Base-by-base conservation (phyloP, 441 rosid genomes). In the Brassica balearica region DNA sequence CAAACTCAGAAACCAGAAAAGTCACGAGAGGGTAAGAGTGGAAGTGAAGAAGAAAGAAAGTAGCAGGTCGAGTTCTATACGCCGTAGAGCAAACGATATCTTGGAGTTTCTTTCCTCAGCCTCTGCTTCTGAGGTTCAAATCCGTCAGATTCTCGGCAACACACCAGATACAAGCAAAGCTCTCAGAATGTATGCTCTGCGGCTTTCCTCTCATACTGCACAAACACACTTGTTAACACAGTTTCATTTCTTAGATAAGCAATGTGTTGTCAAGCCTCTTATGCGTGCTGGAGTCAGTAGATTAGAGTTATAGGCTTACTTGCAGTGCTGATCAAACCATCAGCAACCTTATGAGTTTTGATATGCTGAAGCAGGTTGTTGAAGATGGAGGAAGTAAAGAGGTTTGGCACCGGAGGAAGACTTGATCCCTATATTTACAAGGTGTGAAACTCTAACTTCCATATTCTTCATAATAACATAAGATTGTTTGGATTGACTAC, bases 81-180 rank as follows among this genome's bases (percentile, higher is more conserved):
- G 83, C 68, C 84, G 86, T 73, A 87, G 83, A 82, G 96, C 97
- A 22, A 90, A 91, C 56, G 91, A 87, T 15, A 95, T 93, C 71
- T 74, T 92, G 89, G 85, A 83, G 79, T 74, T 87, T 80, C 95
- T 95, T 62, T 89, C 95, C 46, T 68, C 82, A 8, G 89, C 87
- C 17, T 66, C 86, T 68, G 84, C 86, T 68, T 82, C 92, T 53
- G 99, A 95, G 84, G 85, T 89, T 20, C 84, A 84, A 58, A 93
- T 95, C 22, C 98, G 98, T 43, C 87, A 81, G 69, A 77, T 77
- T 72, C 91, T 95, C 0, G 99, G 99, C 7, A 95, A 93, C 75
- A 93, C 92, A 56, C 98, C 99, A 3, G 97, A 93, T 79, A 95
- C 97, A 9, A 95, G 99, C 87, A 95, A 92, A 84, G 99, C 99